phyloP scores from a whole-genome alignment of 2,329 filamentous ascomycete species.

The Fusarium sp. region DNA sequence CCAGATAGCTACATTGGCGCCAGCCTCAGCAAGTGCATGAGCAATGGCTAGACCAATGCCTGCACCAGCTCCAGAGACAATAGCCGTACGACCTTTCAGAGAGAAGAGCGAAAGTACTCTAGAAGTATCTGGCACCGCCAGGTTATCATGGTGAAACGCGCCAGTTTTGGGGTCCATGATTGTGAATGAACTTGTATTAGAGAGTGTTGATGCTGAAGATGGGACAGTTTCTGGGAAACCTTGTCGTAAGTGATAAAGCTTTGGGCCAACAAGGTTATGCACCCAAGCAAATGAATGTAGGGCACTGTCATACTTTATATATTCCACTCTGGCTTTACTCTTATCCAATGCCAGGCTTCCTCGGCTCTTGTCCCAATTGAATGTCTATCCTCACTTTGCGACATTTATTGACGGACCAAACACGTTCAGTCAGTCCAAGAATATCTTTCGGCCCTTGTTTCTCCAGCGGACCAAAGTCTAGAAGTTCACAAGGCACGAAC shows the following conservation, averaged over 20 bases:
- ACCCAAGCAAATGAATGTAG: not conserved
- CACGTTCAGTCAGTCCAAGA: slow-evolving; percentile 10
- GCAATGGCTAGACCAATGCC: slow-evolving; percentile 77
- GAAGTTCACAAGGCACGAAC: slow-evolving; percentile 31
- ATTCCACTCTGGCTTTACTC: slow-evolving; percentile 1
- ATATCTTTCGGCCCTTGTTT: slow-evolving; percentile 23
- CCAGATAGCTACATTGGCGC: slow-evolving; percentile 79
- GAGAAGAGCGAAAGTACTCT: slow-evolving; percentile 76
- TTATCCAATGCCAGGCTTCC: slow-evolving; percentile 14
- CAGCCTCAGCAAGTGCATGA: slow-evolving; percentile 75
- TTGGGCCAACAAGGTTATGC: slow-evolving; percentile 18
- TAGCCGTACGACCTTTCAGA: slow-evolving; percentile 76
- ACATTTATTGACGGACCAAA: slow-evolving; percentile 39
- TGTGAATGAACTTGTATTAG: not conserved
- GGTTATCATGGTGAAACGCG: slow-evolving; percentile 70
- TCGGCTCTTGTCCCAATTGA: slow-evolving; percentile 22
- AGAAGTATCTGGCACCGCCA: slow-evolving; percentile 59
- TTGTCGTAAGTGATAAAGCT: slow-evolving; percentile 4
- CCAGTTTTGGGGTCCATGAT: slow-evolving; percentile 62
- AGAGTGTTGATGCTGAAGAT: not conserved
- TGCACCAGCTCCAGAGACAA: slow-evolving; percentile 75
- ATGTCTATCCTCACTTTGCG: slow-evolving; percentile 27
- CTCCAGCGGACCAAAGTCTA: slow-evolving; percentile 26
- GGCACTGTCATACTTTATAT: slow-evolving; percentile 27
- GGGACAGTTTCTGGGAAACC: not conserved